These are phyloP conservation scores for Saksenaea oblongispora DNA, from an alignment of 371 early-diverging fungal species.

Conservation along the genomic window DNA sequence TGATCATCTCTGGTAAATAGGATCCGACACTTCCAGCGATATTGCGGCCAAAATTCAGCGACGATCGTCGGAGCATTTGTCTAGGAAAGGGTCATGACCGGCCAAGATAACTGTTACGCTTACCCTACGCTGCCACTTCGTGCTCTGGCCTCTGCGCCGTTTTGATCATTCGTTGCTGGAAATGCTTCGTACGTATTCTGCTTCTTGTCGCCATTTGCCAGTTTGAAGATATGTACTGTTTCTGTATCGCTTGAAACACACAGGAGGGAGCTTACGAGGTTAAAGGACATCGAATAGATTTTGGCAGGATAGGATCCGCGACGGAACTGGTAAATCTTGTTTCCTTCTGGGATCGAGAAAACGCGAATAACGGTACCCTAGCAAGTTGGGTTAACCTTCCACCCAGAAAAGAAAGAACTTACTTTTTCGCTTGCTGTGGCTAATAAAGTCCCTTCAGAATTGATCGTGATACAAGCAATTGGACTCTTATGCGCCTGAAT, in stretches of 20 bases:
- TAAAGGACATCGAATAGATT: conserved; percentile 92
- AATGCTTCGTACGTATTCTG: background rate
- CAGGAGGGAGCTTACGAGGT: conserved; percentile 76
- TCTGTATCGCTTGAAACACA: conserved; percentile 92
- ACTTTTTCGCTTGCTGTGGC: conserved; percentile 96
- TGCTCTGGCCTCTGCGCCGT: conserved; percentile 2
- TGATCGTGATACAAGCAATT: conserved; percentile 83
- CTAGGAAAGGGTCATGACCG: conserved; percentile 13
- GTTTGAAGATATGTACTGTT: conserved; percentile 93
- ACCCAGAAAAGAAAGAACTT: background rate
- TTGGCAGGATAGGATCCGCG: conserved; percentile 90
- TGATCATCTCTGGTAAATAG: conserved; percentile 83
- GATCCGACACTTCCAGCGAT: conserved; percentile 82
- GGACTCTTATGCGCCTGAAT: conserved; percentile 94
- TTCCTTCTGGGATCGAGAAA: conserved; percentile 85
- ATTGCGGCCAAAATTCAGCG: conserved; percentile 59
- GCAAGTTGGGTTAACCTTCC: background rate
- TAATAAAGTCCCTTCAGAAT: conserved; percentile 87
- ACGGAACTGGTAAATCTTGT: conserved; percentile 91
- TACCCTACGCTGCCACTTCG: conserved; percentile 23
- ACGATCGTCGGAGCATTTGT: conserved; percentile 58
- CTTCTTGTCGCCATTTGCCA: conserved; percentile 32
- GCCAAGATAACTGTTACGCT: background rate
- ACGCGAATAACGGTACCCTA: conserved; percentile 98
- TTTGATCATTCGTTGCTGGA: background rate